A percentile compares a stretch with the other conserved stretches of the same genome.
These are phyloP conservation scores for Paraphoma chrysanthemicola DNA, from an alignment of 2,329 filamentous ascomycete species.

Conservation along the genomic window DNA sequence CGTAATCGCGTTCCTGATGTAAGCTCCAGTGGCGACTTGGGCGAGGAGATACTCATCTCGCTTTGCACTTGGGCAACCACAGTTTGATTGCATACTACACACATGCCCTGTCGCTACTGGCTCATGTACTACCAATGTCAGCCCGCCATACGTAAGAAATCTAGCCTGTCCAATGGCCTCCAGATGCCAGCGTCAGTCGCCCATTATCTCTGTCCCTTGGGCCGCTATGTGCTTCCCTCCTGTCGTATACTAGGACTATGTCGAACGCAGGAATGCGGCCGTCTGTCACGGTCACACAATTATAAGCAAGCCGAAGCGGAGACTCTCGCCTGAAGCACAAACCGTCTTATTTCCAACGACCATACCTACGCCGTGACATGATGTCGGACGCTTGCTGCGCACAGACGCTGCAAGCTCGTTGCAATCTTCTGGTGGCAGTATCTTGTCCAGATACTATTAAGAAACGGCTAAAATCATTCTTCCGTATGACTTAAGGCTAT, in stretches of 20 bases:
- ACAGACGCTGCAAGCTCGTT: neutral
- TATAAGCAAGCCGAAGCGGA: neutral
- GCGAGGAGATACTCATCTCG: slow-evolving; percentile 18
- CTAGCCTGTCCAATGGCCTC: no score
- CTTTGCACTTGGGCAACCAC: slow-evolving; percentile 14
- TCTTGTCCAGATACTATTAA: no score
- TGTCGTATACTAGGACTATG: no score
- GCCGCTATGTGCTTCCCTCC: no score
- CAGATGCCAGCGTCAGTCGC: no score
- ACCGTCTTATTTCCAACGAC: neutral
- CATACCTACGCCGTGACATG: neutral
- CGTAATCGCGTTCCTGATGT: slow-evolving; percentile 10
- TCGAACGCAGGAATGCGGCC: no score
- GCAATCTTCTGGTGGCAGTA: neutral
- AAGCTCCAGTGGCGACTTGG: slow-evolving; percentile 11
- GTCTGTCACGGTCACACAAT: neutral
- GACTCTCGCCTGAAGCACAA: neutral
- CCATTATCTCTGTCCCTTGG: no score
- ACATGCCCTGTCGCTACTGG: neutral
- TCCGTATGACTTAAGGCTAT: no score
- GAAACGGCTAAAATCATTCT: neutral
- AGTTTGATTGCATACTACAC: slow-evolving; percentile 14
- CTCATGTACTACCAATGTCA: neutral
- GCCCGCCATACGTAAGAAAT: no score
- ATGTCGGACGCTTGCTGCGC: neutral